Conservation (phyloP, 1,139 yeast species). For the Taphrina confusa region DNA sequence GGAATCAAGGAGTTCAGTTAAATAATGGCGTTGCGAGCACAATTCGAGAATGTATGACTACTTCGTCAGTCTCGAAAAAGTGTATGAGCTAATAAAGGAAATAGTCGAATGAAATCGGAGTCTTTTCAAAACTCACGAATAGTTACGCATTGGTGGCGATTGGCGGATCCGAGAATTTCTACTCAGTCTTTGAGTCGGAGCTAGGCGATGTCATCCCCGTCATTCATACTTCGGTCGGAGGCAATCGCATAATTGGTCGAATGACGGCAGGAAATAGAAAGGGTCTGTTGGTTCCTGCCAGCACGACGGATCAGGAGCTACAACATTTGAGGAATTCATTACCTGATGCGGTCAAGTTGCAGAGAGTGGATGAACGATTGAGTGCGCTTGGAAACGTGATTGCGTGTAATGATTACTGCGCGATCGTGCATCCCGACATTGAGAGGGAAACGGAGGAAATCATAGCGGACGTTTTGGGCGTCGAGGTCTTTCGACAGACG, state of each 20-base stretch:
- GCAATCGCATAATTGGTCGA: slow-evolving; percentile 96
- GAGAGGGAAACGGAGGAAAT: slow-evolving; percentile 99
- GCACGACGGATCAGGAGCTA: slow-evolving; percentile 98
- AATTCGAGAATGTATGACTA: slow-evolving; percentile 23
- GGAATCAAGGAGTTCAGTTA: too few relatives aligned
- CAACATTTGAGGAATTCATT: slow-evolving; percentile 95
- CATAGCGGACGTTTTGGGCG: slow-evolving; percentile 98
- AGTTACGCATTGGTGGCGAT: slow-evolving; percentile 94
- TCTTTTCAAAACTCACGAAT: slow-evolving; percentile 92
- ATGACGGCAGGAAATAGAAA: slow-evolving; percentile 99
- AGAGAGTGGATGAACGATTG: slow-evolving; percentile 95
- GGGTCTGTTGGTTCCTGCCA: slow-evolving; percentile 94
- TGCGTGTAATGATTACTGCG: slow-evolving; percentile 98
- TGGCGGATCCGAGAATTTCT: slow-evolving; percentile 97
- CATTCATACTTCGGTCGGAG: slow-evolving; percentile 96
- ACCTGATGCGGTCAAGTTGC: slow-evolving; percentile 95
- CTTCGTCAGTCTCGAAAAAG: background rate
- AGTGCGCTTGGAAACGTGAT: slow-evolving; percentile 97
- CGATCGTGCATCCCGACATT: slow-evolving; percentile 97
- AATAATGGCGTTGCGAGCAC: slow-evolving; percentile 32
- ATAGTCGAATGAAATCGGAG: slow-evolving; percentile 63
- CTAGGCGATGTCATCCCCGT: slow-evolving; percentile 95
- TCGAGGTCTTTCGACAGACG: slow-evolving; percentile 98
- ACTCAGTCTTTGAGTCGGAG: slow-evolving; percentile 96
- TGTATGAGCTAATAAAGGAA: background rate